Percentiles rank a stretch among this genome's conserved stretches.
Evolutionary conservation across 2,329 filamentous ascomycete species (phyloP).

Genomic region (Alternaria sp.): DNA sequence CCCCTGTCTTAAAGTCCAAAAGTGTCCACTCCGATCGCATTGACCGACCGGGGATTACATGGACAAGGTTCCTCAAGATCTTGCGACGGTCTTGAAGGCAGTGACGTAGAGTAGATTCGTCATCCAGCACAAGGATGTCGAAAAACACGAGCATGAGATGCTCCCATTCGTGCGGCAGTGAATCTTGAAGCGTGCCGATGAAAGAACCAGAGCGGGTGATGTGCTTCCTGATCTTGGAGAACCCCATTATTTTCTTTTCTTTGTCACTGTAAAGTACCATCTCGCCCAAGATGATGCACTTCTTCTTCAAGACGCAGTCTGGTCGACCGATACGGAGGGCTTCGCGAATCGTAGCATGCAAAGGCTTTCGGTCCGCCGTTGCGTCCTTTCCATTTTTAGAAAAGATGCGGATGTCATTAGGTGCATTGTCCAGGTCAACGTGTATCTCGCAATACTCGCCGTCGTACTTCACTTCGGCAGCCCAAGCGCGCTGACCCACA

Average conservation of each 20-base stretch:
- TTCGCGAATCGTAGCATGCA: constrained; percentile 69
- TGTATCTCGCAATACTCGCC: constrained; percentile 90
- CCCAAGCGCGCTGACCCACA: constrained; percentile 66
- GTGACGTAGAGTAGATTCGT: constrained; percentile 58
- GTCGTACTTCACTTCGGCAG: constrained; percentile 82
- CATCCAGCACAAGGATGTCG: constrained; percentile 64
- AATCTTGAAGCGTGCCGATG: constrained; percentile 72
- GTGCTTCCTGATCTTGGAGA: constrained; percentile 83
- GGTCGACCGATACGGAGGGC: constrained; percentile 67
- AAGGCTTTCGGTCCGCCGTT: constrained; percentile 68
- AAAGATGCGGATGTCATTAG: constrained; percentile 75
- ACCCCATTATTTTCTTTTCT: constrained; percentile 70
- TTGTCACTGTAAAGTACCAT: constrained; percentile 77
- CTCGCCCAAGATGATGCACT: constrained; percentile 84
- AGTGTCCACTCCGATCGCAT: constrained; percentile 70
- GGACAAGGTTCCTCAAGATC: constrained; percentile 64
- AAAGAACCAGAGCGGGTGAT: constrained; percentile 74
- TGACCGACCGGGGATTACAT: constrained; percentile 65
- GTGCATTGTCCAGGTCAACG: constrained; percentile 66
- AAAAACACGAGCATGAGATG: constrained; percentile 68
- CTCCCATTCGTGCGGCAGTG: constrained; percentile 62
- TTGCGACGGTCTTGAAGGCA: constrained; percentile 66
- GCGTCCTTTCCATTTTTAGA: constrained; percentile 93
- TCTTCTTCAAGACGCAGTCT: constrained; percentile 64
- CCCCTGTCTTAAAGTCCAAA: constrained; percentile 65